Conservation (phyloP, 192 early-diverging fungal genomes). For the Chytriomyces hyalinus region DNA sequence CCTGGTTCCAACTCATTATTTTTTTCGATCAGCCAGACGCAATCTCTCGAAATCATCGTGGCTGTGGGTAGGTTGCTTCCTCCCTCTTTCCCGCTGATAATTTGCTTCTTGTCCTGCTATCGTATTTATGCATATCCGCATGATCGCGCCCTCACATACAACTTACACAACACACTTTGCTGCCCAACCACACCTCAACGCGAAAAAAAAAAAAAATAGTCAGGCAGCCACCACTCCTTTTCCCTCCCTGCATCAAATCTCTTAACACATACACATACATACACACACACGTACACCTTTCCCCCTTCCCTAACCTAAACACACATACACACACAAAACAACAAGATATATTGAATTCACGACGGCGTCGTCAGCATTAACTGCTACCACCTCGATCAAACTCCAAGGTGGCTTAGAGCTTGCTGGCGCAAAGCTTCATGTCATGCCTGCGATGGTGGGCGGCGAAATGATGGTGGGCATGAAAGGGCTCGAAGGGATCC, state of each 20-base stretch:
- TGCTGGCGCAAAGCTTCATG: constrained; percentile 71
- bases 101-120: constrained; percentile 29
- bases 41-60: constrained; percentile 71
- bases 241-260: not conserved
- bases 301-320: constrained; percentile 3
- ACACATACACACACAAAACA: constrained; percentile 17
- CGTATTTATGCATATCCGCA: not conserved
- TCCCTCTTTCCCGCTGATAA: constrained; percentile 27
- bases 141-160: too few species aligned
- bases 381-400: constrained; percentile 73
- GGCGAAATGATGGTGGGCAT: constrained; percentile 81
- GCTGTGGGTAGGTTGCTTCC: constrained; percentile 71
- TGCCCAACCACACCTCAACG: too few species aligned
- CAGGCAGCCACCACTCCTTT: not conserved
- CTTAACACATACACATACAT: constrained; percentile 6
- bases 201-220: not conserved
- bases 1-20: not conserved
- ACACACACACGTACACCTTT: not conserved
- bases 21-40: constrained; percentile 64
- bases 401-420: constrained; percentile 82
- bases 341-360: constrained; percentile 82
- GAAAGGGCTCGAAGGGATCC: constrained; percentile 70
- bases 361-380: constrained; percentile 42
- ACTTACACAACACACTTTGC: too few species aligned
- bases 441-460: constrained; percentile 73